Conservation (phyloP, 2,329 filamentous ascomycete genomes). For the Talaromyces amestolkiae region DNA sequence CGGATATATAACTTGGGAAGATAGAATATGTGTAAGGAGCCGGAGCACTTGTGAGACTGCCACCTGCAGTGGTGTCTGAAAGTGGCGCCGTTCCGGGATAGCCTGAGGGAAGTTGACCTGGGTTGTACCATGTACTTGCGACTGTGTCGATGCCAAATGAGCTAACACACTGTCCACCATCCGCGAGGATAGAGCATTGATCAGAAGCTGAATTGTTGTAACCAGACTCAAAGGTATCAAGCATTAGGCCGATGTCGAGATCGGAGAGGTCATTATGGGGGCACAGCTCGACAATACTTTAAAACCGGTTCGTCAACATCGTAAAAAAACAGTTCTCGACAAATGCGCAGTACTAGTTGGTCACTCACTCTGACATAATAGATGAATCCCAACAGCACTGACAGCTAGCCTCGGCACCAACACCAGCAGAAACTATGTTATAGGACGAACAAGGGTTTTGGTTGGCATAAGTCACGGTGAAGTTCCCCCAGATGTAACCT, state of each 20-base stretch:
- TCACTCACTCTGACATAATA: not conserved
- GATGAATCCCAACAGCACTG: constrained; percentile 6
- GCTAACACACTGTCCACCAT: not conserved
- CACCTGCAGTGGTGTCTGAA: not conserved
- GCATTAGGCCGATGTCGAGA: not conserved
- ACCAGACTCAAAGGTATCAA: not conserved
- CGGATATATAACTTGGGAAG: constrained; percentile 1
- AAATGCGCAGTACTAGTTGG: not conserved
- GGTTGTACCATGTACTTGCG: constrained; percentile 1
- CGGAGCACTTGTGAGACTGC: not conserved
- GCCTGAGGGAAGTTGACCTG: not conserved
- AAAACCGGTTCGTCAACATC: not conserved
- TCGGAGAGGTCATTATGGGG: not conserved
- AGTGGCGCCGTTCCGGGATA: not conserved
- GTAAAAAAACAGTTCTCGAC: not conserved
- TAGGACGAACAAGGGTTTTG: not conserved
- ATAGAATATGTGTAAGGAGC: not conserved
- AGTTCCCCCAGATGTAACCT: not conserved
- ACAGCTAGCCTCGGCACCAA: not conserved
- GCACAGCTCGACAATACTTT: not conserved
- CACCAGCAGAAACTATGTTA: not conserved
- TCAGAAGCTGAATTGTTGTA: not conserved
- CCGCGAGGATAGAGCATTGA: not conserved
- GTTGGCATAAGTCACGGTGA: not conserved
- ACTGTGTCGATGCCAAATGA: not conserved